Evolutionary conservation across 2,329 filamentous ascomycete genomes (phyloP), one percentile per base, ranked within the genome.

Genomic region (Knoxdaviesia proteae): DNA sequence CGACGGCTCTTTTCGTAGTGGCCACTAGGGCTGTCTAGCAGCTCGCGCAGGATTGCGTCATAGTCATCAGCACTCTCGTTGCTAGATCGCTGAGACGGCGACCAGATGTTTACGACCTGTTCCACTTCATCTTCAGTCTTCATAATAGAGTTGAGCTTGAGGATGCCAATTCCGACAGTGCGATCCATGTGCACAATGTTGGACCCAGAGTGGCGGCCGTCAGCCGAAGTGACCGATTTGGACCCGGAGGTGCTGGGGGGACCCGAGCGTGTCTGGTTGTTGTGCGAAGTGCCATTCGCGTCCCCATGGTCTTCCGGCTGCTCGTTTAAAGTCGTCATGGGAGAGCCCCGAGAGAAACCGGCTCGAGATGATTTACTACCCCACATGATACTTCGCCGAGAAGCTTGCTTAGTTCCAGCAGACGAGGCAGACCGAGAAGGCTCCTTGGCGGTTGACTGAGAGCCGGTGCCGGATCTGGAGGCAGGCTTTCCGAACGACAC

Each of bases 101-200:
- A 69, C 83, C 84, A 94, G 36, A 94, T 72, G 34, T 70, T 77
- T 43, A 94, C 64, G 1, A 81, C 69, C 46, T 84, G 79, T 52
- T 93, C 84, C 5, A 73, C 61, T 52, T 88, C 80, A 51, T 88
- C 79, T 42, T 78, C 75, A 6, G 69, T 65, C 53, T 77, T 80
- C 61, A 90, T 71, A 42, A 90, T 63, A 1, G 73, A 62, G 49
- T 84, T 87, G 39, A 94, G 64, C 49, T 80, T 80, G 38, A 93
- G 55, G 5, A 86, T 69, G 5, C 84, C 87, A 32, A 90, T 69
- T 1, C 84, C 87, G 10, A 90, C 68, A 1, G 74, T 78, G 38
- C 81, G 72, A 37, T 62, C 30, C 44, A 39, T 32, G 43, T 45
- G 7, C 49, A 53, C 41, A 59, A 58, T 5, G 47, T 45, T 10